These are phyloP conservation scores for Sporothrix curviconia DNA, from an alignment of 2,329 filamentous ascomycete species.

Conservation along the genomic window DNA sequence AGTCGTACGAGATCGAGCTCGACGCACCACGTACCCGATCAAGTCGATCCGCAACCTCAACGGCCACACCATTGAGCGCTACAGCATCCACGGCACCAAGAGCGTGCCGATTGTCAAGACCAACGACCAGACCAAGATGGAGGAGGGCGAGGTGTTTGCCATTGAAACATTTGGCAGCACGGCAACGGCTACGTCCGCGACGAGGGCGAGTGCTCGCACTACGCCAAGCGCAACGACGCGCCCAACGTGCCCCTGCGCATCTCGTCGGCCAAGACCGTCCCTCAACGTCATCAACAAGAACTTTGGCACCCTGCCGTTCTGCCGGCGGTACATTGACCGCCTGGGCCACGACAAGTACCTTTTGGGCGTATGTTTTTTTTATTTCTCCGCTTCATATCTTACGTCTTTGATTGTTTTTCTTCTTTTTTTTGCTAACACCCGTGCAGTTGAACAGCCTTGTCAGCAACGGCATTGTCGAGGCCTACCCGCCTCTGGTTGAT, in stretches of 20 bases:
- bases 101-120: constrained; percentile 91
- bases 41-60: constrained; percentile 84
- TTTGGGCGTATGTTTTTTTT: constrained; percentile 66
- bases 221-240: constrained; percentile 67
- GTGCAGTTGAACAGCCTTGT: constrained; percentile 77
- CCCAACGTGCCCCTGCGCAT: constrained; percentile 70
- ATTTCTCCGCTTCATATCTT: too few relatives aligned
- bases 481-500: constrained; percentile 83
- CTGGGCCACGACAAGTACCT: constrained; percentile 94
- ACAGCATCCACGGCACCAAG: constrained; percentile 88
- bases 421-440: background rate
- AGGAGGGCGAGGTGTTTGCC: constrained; percentile 90
- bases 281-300: constrained; percentile 92
- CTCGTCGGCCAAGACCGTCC: constrained; percentile 75
- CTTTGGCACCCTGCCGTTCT: constrained; percentile 88
- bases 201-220: constrained; percentile 86
- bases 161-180: constrained; percentile 96
- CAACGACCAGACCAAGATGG: constrained; percentile 88
- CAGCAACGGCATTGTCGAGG: constrained; percentile 74
- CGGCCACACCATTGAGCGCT: constrained; percentile 83
- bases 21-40: constrained; percentile 68
- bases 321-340: constrained; percentile 82
- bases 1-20: constrained; percentile 83
- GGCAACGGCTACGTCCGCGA: constrained; percentile 78
- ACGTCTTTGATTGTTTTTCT: background rate